Evolutionary conservation across 345 rosid species (phyloP).

Genomic region (Cardamine occulta): DNA sequence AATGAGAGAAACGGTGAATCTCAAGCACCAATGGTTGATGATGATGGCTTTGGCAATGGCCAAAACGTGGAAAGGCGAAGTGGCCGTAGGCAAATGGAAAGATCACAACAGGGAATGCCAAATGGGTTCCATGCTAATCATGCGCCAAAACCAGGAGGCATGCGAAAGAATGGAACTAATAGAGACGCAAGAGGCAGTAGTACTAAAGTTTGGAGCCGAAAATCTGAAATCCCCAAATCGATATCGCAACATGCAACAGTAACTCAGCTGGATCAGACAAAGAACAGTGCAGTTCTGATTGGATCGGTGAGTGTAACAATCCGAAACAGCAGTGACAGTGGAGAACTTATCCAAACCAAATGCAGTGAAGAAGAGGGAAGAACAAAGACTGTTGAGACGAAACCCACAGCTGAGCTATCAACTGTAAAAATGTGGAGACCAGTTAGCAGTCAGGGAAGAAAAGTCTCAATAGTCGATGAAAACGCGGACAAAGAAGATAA

Average conservation of each 20-base stretch:
- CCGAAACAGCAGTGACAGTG: slow-evolving; percentile 46
- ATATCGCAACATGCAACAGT: slow-evolving; percentile 51
- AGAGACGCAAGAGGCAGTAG: slow-evolving; percentile 54
- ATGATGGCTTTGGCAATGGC: slow-evolving; percentile 41
- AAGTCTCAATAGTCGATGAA: slow-evolving; percentile 25
- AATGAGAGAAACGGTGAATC: slow-evolving; percentile 53
- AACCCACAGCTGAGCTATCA: slow-evolving; percentile 41
- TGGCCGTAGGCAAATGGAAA: slow-evolving; percentile 49
- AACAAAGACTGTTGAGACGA: slow-evolving; percentile 45
- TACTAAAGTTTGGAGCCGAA: slow-evolving; percentile 78
- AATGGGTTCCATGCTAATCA: slow-evolving; percentile 56
- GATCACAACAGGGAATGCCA: slow-evolving; percentile 51
- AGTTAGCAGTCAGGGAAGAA: slow-evolving; percentile 47
- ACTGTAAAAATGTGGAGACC: slow-evolving; percentile 47
- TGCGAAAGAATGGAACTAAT: slow-evolving; percentile 61
- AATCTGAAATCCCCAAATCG: slow-evolving; percentile 53
- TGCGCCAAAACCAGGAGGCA: slow-evolving; percentile 52
- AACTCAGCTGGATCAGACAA: slow-evolving; percentile 51
- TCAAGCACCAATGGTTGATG: slow-evolving; percentile 48
- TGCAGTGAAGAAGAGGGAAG: slow-evolving; percentile 47
- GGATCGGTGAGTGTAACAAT: slow-evolving; percentile 83
- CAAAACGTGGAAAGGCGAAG: slow-evolving; percentile 49
- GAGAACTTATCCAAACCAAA: slow-evolving; percentile 48
- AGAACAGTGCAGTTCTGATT: slow-evolving; percentile 65
- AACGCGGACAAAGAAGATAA: slow-evolving; percentile 35